phyloP scores from a whole-genome alignment of 768 basidiomycete genomes.

The Erythrobasidium yunnanense region DNA sequence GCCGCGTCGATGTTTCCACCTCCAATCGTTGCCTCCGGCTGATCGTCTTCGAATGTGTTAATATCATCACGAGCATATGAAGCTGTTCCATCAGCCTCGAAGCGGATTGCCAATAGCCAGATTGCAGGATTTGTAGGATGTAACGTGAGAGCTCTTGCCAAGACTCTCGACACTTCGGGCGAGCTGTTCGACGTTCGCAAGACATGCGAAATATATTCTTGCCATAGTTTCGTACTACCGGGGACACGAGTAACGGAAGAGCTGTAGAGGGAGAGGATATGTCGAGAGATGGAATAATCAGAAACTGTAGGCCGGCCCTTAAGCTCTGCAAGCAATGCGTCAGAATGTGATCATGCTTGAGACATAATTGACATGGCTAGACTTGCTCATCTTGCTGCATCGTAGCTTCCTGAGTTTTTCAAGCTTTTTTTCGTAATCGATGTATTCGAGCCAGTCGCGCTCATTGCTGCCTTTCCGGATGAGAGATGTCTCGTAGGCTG shows the following conservation, averaged over 20 bases:
- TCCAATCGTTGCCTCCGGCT: slow-evolving; percentile 32
- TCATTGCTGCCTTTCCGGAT: slow-evolving; percentile 36
- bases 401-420: slow-evolving; percentile 36
- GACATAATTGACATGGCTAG: neutral
- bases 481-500: slow-evolving; percentile 35
- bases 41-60: neutral
- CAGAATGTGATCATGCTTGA: neutral
- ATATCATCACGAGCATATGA: slow-evolving; percentile 2
- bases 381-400: slow-evolving; percentile 31
- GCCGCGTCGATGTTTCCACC: slow-evolving; percentile 36
- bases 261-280: slow-evolving; percentile 36
- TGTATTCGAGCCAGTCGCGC: slow-evolving; percentile 39
- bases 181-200: slow-evolving; percentile 29
- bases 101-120: slow-evolving; percentile 36
- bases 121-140: slow-evolving; percentile 33
- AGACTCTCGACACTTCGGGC: slow-evolving; percentile 31
- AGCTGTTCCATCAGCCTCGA: slow-evolving; percentile 35
- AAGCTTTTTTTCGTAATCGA: slow-evolving; percentile 38
- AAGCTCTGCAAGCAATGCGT: slow-evolving; percentile 8
- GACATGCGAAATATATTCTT: slow-evolving; percentile 33
- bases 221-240: slow-evolving; percentile 32
- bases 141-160: slow-evolving; percentile 33
- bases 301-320: slow-evolving; percentile 30
- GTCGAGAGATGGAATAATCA: slow-evolving; percentile 36
- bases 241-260: slow-evolving; percentile 33